Evolutionary conservation across 116 monocot genomes (phyloP).

Genomic region (Zostera marina): DNA sequence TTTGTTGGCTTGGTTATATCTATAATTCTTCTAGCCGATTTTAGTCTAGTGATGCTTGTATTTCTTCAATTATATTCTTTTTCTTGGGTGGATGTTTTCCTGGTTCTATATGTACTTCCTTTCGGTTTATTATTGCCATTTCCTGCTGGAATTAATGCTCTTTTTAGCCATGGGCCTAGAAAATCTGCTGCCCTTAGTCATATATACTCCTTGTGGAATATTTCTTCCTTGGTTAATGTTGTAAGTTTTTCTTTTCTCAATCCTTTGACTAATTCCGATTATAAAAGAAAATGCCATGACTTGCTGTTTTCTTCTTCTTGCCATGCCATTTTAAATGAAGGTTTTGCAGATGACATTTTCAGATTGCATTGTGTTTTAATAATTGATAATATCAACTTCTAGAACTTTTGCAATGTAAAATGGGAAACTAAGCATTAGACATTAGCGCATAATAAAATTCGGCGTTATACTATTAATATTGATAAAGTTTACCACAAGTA

Average conservation of each 20-base stretch:
- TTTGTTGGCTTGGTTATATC: slow-evolving; percentile 57
- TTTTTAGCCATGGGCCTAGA: slow-evolving; percentile 71
- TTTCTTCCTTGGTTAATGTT: slow-evolving; percentile 63
- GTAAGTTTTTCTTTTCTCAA: slow-evolving; percentile 25
- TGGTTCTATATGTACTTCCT: slow-evolving; percentile 65
- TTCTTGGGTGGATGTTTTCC: slow-evolving; percentile 68
- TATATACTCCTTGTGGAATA: slow-evolving; percentile 90
- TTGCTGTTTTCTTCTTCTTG: no score
- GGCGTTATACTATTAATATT: no score
- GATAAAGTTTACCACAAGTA: no score
- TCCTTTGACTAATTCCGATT: no score
- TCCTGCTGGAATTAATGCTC: slow-evolving; percentile 84
- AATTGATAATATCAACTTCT: no score
- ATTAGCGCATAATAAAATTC: no score
- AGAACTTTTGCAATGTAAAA: no score
- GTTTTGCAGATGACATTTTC: no score
- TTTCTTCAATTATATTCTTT: slow-evolving; percentile 80
- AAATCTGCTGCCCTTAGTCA: slow-evolving; percentile 71
- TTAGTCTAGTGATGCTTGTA: slow-evolving; percentile 46
- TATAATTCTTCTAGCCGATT: slow-evolving; percentile 64
- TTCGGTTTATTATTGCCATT: slow-evolving; percentile 74
- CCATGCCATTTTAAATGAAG: no score
- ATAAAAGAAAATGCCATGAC: no score
- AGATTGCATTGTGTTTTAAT: no score
- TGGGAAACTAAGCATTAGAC: no score